Evolutionary conservation across 2,329 filamentous ascomycete species (phyloP).

Genomic region (Apiospora malaysiana): DNA sequence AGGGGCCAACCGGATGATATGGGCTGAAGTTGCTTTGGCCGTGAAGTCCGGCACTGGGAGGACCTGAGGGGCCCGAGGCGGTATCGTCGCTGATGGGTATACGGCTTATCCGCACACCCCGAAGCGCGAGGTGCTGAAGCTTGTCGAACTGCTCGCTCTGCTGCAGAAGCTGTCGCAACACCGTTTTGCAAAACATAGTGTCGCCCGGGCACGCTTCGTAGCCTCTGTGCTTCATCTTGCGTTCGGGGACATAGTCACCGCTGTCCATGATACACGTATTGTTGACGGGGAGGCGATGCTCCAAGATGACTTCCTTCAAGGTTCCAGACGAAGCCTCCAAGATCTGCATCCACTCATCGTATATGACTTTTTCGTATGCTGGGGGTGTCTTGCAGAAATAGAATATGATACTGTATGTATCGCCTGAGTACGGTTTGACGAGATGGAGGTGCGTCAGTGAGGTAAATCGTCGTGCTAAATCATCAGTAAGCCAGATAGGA

Average conservation of each 20-base stretch:
- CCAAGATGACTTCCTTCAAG: conserved; percentile 22
- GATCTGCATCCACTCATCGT: conserved; percentile 18
- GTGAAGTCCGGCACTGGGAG: no score
- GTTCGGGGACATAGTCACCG: neutral
- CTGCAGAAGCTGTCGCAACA: conserved; percentile 20
- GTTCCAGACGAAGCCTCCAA: conserved; percentile 1
- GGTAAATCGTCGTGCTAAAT: neutral
- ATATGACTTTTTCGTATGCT: conserved; percentile 21
- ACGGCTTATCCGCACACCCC: conserved; percentile 21
- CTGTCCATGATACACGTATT: conserved; percentile 5
- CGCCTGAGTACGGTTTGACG: conserved; percentile 18
- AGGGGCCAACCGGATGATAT: no score
- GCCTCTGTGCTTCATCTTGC: neutral
- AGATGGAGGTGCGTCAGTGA: conserved; percentile 24
- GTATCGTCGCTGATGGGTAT: neutral
- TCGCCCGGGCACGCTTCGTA: conserved; percentile 16
- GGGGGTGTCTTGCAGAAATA: neutral
- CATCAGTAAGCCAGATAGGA: conserved; percentile 3
- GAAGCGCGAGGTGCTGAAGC: conserved; percentile 19
- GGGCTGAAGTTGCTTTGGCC: no score
- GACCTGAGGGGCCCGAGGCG: no score
- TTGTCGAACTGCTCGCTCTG: conserved; percentile 15
- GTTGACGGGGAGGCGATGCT: conserved; percentile 21
- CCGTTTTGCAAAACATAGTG: conserved; percentile 19
- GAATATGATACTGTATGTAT: neutral